Base-by-base conservation (phyloP, 2,329 filamentous ascomycete species). In the Ophioceras dolichostomum region DNA sequence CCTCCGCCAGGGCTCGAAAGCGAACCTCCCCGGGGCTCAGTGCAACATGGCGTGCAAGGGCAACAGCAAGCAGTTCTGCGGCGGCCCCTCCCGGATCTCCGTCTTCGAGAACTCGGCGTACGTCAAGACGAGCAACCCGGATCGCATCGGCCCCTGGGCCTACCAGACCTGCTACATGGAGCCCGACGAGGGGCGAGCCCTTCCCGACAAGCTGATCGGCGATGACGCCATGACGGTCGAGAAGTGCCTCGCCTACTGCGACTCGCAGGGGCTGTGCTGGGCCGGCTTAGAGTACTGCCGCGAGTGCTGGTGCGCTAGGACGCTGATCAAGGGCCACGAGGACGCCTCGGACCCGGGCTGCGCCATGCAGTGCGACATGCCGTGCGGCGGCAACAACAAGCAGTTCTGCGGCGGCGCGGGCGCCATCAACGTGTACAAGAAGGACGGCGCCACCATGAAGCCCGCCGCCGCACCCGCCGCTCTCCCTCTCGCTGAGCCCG, bases 11-110 rank as follows among this genome's bases (percentile, higher is more conserved):
- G 34, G 26, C 8, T 24, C 26, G 7, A n/a, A n/a, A n/a, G n/a
- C n/a, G n/a, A n/a, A n/a, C n/a, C 30, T 32, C 14, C 14, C 30
- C 6, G 22, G 12, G 22, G 4, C 30, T 13, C 14, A 34, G 5
- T 48, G 46, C 36, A 37, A 28, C 12, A 39, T 44, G 30, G 30
- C 38, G 4, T 48, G 46, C 37, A 38, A 33, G 2, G 46, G 46
- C 20, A 20, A 41, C 19, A 27, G 14, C 5, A 32, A 34, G 13
- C 37, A 44, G 37, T 32, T 43, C 5, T 48, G 46, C 19, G 46
- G 44, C 29, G 41, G 32, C 32, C 34, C 38, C 30, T 30, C 32
- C 38, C 20, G 39, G 19, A 31, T 49, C 26, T 27, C 30, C 22
- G 9, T 43, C 22, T 32, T 8, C 22, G 22, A 12, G 8, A 8